phyloP scores from a whole-genome alignment of 176 grass and related monocot species.

The Miscanthus lutarioriparius region DNA sequence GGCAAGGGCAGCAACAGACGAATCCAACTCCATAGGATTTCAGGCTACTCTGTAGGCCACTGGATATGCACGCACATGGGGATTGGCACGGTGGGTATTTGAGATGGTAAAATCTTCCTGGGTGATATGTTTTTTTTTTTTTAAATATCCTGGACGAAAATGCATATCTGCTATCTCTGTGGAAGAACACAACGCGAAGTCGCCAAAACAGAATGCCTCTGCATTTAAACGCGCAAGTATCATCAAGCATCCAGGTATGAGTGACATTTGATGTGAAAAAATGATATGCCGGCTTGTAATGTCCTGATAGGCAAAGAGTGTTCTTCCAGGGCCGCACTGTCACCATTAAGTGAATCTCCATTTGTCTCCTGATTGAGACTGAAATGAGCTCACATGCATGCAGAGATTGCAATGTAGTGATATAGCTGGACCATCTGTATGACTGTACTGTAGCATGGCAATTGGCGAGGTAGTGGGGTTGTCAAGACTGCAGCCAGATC shows the following conservation, averaged over 20 bases:
- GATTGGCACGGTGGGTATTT: neutral
- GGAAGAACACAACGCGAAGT: neutral
- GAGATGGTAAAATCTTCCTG: neutral
- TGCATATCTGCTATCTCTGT: neutral
- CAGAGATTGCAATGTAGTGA: neutral
- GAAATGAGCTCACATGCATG: slow-evolving; percentile 13
- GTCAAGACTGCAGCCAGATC: neutral
- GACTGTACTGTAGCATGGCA: neutral
- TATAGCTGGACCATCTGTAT: neutral
- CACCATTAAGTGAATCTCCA: neutral
- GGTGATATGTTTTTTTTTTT: too few species aligned
- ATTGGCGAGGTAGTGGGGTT: neutral
- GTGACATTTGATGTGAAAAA: neutral
- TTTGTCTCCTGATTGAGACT: neutral
- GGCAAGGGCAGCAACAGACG: slow-evolving; percentile 4
- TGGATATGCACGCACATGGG: neutral
- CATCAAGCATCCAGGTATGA: neutral
- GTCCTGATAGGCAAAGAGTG: neutral
- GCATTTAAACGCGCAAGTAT: neutral
- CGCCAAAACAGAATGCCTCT: neutral
- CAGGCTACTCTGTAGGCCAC: neutral
- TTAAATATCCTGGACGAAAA: neutral
- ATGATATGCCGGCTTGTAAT: neutral
- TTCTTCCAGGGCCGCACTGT: neutral
- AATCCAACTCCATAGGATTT: neutral